Evolutionary conservation across 2,329 filamentous ascomycete genomes (phyloP).

Genomic region (Zymoseptoria crescenta): DNA sequence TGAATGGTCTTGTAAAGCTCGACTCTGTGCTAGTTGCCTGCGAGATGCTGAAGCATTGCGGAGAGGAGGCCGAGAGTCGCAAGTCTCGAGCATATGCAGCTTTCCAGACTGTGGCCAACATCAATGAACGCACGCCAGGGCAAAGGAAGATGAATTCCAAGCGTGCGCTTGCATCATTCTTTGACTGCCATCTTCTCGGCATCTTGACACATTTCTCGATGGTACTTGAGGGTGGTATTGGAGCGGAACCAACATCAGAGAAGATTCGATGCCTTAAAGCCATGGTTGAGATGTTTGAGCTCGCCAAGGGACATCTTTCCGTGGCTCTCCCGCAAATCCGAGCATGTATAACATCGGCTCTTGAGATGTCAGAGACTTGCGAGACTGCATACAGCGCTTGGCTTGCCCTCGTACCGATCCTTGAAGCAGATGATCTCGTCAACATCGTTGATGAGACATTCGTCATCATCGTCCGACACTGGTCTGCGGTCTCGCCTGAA

Average conservation of each 20-base stretch:
- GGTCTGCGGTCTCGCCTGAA: slow-evolving; percentile 56
- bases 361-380: slow-evolving; percentile 67
- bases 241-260: slow-evolving; percentile 39
- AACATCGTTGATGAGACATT: slow-evolving; percentile 81
- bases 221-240: slow-evolving; percentile 56
- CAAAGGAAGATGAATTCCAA: slow-evolving; percentile 42
- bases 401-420: slow-evolving; percentile 65
- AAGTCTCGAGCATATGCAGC: slow-evolving; percentile 38
- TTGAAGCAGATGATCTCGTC: slow-evolving; percentile 72
- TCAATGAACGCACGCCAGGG: slow-evolving; percentile 43
- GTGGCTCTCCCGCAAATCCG: slow-evolving; percentile 86
- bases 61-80: slow-evolving; percentile 53
- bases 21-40: slow-evolving; percentile 70
- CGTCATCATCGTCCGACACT: slow-evolving; percentile 76
- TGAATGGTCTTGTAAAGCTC: slow-evolving; percentile 62
- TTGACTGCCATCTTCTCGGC: slow-evolving; percentile 76
- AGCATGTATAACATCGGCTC: slow-evolving; percentile 80
- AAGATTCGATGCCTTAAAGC: slow-evolving; percentile 71
- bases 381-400: slow-evolving; percentile 76
- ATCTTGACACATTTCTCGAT: slow-evolving; percentile 78
- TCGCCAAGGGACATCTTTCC: slow-evolving; percentile 65
- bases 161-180: slow-evolving; percentile 62
- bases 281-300: slow-evolving; percentile 77
- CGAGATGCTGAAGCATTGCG: slow-evolving; percentile 73
- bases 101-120: slow-evolving; percentile 38